These are phyloP conservation scores for Linderniella brevidens DNA, from an alignment of 257 asterid genomes.

Conservation along the genomic window DNA sequence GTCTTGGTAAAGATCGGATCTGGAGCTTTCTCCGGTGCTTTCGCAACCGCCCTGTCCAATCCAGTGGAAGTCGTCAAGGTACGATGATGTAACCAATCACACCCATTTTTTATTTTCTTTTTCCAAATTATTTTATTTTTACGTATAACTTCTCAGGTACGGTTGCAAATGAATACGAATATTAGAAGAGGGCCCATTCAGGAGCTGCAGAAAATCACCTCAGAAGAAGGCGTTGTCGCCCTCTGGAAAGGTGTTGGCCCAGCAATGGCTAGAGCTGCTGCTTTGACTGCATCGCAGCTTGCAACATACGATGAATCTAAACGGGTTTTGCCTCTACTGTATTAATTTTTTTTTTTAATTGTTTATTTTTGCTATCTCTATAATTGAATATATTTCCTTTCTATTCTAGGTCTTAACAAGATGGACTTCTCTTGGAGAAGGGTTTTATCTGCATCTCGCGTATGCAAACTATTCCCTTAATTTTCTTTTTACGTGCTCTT, in stretches of 20 bases:
- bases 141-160: too few relatives aligned
- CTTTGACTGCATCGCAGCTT: slow-evolving; percentile 84
- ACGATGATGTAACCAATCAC: background rate
- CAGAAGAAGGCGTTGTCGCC: slow-evolving; percentile 67
- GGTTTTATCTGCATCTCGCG: slow-evolving; percentile 76
- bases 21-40: slow-evolving; percentile 94
- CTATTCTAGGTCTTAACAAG: slow-evolving; percentile 44
- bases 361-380: background rate
- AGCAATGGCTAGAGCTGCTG: slow-evolving; percentile 83
- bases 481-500: slow-evolving; percentile 1
- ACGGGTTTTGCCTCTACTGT: slow-evolving; percentile 33
- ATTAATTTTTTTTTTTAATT: slow-evolving; percentile 9
- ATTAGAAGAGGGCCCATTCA: slow-evolving; percentile 26
- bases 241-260: slow-evolving; percentile 99
- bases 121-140: slow-evolving; percentile 12
- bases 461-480: slow-evolving; percentile 19
- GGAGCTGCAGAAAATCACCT: slow-evolving; percentile 54
- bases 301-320: slow-evolving; percentile 88
- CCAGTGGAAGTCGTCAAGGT: slow-evolving; percentile 92
- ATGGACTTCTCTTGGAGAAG: slow-evolving; percentile 85
- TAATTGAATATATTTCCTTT: background rate
- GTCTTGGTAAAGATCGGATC: slow-evolving; percentile 92
- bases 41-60: slow-evolving; percentile 87
- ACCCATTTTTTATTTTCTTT: background rate
- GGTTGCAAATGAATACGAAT: slow-evolving; percentile 59